Conservation (phyloP, 2,329 filamentous ascomycete species). For the Curvularia spicifera region DNA sequence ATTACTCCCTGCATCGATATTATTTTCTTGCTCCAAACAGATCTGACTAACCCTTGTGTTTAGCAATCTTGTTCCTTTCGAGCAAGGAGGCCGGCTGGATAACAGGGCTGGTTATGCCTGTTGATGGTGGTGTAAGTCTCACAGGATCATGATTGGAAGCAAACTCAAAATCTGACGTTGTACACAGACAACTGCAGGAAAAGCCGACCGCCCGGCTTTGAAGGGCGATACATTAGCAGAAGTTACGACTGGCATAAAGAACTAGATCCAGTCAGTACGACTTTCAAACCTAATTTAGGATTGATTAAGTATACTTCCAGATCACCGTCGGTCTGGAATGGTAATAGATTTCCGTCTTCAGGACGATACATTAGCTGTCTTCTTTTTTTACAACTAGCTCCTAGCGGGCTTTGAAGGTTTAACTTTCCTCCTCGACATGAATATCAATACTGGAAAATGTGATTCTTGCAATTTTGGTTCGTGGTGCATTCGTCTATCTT, state of each 20-base stretch:
- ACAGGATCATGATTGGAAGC: neutral
- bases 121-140: constrained; percentile 30
- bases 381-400: neutral
- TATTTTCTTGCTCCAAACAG: neutral
- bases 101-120: constrained; percentile 29
- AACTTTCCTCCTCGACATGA: neutral
- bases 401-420: neutral
- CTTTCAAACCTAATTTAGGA: neutral
- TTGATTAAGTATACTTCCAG: neutral
- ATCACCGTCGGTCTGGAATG: neutral
- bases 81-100: constrained; percentile 30
- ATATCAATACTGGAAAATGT: neutral
- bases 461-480: neutral
- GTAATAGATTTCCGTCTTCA: neutral
- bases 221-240: constrained; percentile 25
- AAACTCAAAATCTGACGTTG: neutral
- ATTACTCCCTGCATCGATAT: neutral
- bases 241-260: constrained; percentile 18
- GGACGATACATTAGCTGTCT: neutral
- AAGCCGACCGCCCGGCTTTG: constrained; percentile 31
- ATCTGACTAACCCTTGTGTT: neutral
- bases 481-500: neutral
- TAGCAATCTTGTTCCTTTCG: constrained; percentile 20
- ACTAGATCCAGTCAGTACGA: neutral
- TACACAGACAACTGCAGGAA: constrained; percentile 32